These are phyloP conservation scores for Tetratostichococcus sp. DNA, from an alignment of 139 green algal species.

Conservation along the genomic window DNA sequence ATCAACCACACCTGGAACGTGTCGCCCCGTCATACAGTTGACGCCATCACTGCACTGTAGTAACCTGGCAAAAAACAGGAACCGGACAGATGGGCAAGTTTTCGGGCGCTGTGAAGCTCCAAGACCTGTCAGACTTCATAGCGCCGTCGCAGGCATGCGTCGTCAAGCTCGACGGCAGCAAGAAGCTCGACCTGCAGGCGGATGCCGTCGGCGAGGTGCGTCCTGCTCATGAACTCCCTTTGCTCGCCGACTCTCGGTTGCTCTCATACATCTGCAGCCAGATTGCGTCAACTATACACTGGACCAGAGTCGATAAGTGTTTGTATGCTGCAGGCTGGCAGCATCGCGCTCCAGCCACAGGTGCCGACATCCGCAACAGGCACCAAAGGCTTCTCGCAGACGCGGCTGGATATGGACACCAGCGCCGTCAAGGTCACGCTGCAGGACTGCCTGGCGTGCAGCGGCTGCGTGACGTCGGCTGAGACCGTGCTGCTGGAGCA, in stretches of 20 bases:
- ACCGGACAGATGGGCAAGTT: conserved; percentile 47
- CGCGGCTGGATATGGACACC: conserved; percentile 2
- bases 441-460: conserved; percentile 96
- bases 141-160: conserved; percentile 89
- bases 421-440: conserved; percentile 83
- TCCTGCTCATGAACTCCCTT: not conserved
- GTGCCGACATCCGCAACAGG: not conserved
- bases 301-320: too few relatives aligned
- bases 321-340: not conserved
- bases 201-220: conserved; percentile 2
- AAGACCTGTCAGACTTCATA: conserved; percentile 93
- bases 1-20: too few relatives aligned
- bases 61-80: not conserved
- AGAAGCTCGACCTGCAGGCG: not conserved
- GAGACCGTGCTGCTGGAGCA: conserved; percentile 94
- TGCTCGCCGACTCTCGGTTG: too few relatives aligned
- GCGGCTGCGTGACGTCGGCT: conserved; percentile 92
- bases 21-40: too few relatives aligned
- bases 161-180: conserved; percentile 54
- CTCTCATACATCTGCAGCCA: not conserved
- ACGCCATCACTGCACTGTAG: not conserved
- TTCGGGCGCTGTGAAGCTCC: conserved; percentile 72
- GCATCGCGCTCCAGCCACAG: conserved; percentile 8
- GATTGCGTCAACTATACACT: too few relatives aligned
- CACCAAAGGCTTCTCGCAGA: conserved; percentile 22